Evolutionary conservation across 1,284 basidiomycete genomes (phyloP), one percentile per base, ranked within the genome.

Genomic region (Sphaerobolus stellatus): DNA sequence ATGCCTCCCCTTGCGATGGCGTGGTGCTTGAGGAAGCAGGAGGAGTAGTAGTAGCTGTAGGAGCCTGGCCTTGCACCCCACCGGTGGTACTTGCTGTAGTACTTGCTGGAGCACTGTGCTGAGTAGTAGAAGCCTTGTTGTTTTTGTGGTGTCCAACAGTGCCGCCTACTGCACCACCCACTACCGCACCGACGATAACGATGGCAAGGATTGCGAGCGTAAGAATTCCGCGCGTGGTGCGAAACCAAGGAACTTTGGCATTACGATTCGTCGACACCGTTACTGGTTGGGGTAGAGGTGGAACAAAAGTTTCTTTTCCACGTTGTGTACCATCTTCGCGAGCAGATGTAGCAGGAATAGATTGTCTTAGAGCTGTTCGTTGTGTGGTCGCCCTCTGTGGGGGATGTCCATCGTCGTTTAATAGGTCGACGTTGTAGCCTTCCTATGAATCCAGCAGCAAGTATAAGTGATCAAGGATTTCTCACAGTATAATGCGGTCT

Each of bases 81-180:
- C 41, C 41, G 41, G 11, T 22, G 41, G 41, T 43, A 11, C 41
- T 43, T 5, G 13, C 41, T 43, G 41, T 14, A 24, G 41, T 18
- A 24, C 22, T 22, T 43, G 41, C 4, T 43, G n/a, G n/a, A n/a
- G n/a, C n/a, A n/a, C n/a, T n/a, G n/a, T 30, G 44, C 30, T 18
- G 22, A 43, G 48, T 18, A 43, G 40, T n/a, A n/a, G n/a, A n/a
- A n/a, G n/a, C 36, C 22, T 34, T 56, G 51, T 57, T 64, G 31
- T 61, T 59, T 31, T 65, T 67, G 58, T 73, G 68, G 22, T 14
- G 13, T 22, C 66, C 65, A 9, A 61, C 65, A 6, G 78, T 75
- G 9, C 77, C 82, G 18, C 82, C 84, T 1, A 86, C 84, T 0
- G 76, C 82, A 2, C 82, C 85, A 2, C 83, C 84, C 6, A 87